A percentile compares a stretch with the other conserved stretches of the same genome.
phyloP scores from a whole-genome alignment of 177 flowering plant species.

The Vitis hybrid region DNA sequence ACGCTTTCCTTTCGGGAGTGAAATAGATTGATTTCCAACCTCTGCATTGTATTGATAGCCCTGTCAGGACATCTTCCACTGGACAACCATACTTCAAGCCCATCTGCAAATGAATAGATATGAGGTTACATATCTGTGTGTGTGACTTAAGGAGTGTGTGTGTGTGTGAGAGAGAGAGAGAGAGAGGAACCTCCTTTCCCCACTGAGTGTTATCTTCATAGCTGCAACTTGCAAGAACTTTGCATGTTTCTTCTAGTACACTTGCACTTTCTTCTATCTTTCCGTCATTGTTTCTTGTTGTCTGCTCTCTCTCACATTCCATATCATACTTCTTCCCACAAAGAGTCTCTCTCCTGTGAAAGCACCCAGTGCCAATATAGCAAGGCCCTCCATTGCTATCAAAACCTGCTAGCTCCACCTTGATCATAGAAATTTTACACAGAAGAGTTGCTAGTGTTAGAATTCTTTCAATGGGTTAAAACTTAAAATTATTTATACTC shows the following conservation, averaged over 20 bases:
- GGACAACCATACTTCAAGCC: slow-evolving; percentile 41
- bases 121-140: neutral
- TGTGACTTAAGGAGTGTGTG: neutral
- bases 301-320: slow-evolving; percentile 17
- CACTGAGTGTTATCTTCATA: slow-evolving; percentile 38
- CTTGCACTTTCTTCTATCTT: slow-evolving; percentile 14
- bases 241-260: slow-evolving; percentile 29
- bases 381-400: slow-evolving; percentile 38
- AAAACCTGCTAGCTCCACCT: slow-evolving; percentile 35
- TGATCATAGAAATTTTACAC: neutral
- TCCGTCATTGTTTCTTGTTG: neutral
- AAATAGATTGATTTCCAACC: slow-evolving; percentile 38
- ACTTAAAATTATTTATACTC: no score
- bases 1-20: slow-evolving; percentile 24
- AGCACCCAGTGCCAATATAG: slow-evolving; percentile 41
- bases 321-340: slow-evolving; percentile 26
- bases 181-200: slow-evolving; percentile 35
- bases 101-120: slow-evolving; percentile 29
- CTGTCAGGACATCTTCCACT: slow-evolving; percentile 44
- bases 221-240: slow-evolving; percentile 33
- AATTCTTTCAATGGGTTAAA: no score
- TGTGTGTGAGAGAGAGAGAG: neutral
- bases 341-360: slow-evolving; percentile 35
- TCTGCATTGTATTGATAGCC: slow-evolving; percentile 11
- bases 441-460: no score